phyloP scores from a whole-genome alignment of 2,329 filamentous ascomycete genomes.

The Rhynchosporium agropyri region DNA sequence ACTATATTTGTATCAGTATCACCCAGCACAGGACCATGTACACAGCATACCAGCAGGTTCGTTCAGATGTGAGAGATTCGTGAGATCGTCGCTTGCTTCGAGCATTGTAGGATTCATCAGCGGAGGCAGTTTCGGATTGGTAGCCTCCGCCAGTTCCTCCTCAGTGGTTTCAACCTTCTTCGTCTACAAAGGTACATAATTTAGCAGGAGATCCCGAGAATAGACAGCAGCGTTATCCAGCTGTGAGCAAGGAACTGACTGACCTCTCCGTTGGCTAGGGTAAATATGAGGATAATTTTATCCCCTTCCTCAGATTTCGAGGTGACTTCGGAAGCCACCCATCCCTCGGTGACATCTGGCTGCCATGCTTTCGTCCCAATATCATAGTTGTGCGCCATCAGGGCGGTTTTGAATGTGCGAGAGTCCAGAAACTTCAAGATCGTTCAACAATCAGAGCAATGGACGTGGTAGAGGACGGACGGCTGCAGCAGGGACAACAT shows the following conservation, averaged over 20 bases:
- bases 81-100: conserved; percentile 97
- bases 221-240: conserved; percentile 3
- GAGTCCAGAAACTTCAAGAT: conserved; percentile 25
- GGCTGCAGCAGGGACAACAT: conserved; percentile 22
- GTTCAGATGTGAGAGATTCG: conserved; percentile 96
- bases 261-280: conserved; percentile 92
- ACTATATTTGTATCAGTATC: conserved; percentile 56
- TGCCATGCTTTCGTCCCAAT: conserved; percentile 98
- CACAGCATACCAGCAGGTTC: conserved; percentile 81
- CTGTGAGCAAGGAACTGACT: conserved; percentile 39
- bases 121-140: conserved; percentile 79
- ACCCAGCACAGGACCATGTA: conserved; percentile 12
- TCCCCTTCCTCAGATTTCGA: conserved; percentile 82
- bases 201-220: conserved; percentile 36
- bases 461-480: conserved; percentile 26
- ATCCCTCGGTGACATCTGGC: conserved; percentile 92
- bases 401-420: conserved; percentile 31
- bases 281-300: conserved; percentile 86
- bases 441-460: conserved; percentile 23
- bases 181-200: conserved; percentile 53
- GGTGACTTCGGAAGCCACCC: conserved; percentile 93
- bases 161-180: conserved; percentile 78
- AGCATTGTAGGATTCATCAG: conserved; percentile 98
- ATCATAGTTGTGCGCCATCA: conserved; percentile 93
- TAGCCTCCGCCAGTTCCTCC: conserved; percentile 75